phyloP scores from a whole-genome alignment of 2,329 filamentous ascomycete species.

The Fusarium buxicola region DNA sequence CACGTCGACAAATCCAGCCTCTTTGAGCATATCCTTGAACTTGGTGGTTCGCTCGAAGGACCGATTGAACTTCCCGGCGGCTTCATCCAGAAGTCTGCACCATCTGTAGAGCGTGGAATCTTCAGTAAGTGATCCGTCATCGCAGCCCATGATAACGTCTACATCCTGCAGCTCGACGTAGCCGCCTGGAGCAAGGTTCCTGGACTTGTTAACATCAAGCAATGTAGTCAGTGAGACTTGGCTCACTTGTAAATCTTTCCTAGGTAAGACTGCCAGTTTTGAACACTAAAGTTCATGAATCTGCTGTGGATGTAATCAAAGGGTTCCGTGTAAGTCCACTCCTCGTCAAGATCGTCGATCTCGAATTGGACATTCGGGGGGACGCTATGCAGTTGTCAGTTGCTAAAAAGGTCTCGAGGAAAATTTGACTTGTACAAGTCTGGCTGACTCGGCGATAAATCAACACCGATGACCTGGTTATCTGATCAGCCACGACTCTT shows the following conservation, averaged over 20 bases:
- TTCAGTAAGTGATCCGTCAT: conserved; percentile 31
- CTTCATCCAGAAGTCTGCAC: conserved; percentile 45
- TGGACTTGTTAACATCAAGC: not conserved
- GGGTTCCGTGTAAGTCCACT: conserved; percentile 13
- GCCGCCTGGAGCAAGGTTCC: conserved; percentile 29
- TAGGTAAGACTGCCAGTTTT: conserved; percentile 16
- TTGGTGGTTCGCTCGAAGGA: conserved; percentile 39
- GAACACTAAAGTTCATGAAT: conserved; percentile 32
- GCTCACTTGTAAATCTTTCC: conserved; percentile 19
- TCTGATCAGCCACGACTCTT: not conserved
- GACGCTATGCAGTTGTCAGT: conserved; percentile 4
- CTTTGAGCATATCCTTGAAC: conserved; percentile 51
- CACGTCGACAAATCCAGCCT: conserved; percentile 64
- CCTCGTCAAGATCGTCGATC: conserved; percentile 26
- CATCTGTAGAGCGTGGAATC: conserved; percentile 41
- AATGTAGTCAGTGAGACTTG: fast-evolving
- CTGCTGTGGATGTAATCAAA: conserved; percentile 27
- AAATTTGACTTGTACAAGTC: not conserved
- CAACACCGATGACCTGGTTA: conserved; percentile 15
- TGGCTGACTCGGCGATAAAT: conserved; percentile 19
- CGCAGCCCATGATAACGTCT: conserved; percentile 28
- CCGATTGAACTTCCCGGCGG: conserved; percentile 45
- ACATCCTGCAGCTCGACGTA: conserved; percentile 39
- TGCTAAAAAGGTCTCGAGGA: fast-evolving
- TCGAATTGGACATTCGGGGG: conserved; percentile 20